Percentiles rank a stretch among this genome's conserved stretches.
phyloP scores from a whole-genome alignment of 75 land plant genomes.

The Pseudotsuga menziesii region DNA sequence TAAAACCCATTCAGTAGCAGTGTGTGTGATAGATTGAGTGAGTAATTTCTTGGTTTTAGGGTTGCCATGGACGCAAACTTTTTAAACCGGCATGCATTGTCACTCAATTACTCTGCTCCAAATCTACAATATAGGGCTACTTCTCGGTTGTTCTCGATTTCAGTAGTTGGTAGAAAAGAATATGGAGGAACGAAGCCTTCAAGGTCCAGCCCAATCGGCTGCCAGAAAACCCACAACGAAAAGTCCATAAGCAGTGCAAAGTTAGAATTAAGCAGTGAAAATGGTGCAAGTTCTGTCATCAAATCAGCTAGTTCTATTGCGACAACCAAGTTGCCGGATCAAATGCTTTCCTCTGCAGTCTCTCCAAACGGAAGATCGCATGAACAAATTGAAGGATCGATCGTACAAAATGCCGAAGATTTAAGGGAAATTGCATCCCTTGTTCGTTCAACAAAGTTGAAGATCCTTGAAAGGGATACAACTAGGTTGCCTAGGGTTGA shows the following conservation, averaged over 20 bases:
- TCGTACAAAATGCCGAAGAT: not conserved
- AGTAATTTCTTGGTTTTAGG: not conserved
- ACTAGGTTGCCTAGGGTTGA: not conserved
- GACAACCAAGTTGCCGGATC: not conserved
- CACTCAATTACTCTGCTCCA: not conserved
- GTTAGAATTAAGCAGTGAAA: not conserved
- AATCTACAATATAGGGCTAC: not conserved
- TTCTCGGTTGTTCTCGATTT: not conserved
- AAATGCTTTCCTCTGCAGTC: not conserved
- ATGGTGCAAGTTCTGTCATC: not conserved
- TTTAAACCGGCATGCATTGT: not conserved
- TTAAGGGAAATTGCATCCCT: not conserved
- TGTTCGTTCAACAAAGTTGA: not conserved
- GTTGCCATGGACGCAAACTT: not conserved
- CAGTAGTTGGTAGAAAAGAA: too few species aligned
- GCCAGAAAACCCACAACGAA: not conserved
- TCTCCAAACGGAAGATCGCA: too few species aligned
- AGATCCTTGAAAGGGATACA: not conserved
- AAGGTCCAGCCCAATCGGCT: not conserved
- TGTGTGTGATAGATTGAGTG: not conserved
- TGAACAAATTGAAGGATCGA: too few species aligned
- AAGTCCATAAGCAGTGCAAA: not conserved
- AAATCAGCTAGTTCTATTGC: not conserved
- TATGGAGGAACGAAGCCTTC: not conserved
- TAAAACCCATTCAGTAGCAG: not conserved